These are phyloP conservation scores for Puccinellia tenuiflora DNA, from an alignment of 176 grass and related monocot species.

Conservation along the genomic window DNA sequence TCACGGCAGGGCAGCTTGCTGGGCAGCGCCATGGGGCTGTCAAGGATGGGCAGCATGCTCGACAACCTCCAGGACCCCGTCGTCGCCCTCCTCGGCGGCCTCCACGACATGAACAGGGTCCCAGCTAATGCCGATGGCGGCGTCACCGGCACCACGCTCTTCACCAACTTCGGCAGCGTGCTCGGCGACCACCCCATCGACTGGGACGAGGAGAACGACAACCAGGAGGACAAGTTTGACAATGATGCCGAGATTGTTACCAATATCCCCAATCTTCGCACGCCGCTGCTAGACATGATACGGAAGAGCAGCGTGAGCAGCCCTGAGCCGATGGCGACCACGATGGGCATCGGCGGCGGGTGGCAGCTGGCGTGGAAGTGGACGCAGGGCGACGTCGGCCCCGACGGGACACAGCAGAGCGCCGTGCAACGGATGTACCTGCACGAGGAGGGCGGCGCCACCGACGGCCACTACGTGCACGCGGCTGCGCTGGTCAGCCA, in stretches of 20 bases:
- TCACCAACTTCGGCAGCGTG: slow-evolving; percentile 74
- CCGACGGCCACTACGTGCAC: slow-evolving; percentile 25
- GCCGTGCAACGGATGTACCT: slow-evolving; percentile 69
- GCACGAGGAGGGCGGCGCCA: slow-evolving; percentile 44
- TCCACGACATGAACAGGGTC: slow-evolving; percentile 47
- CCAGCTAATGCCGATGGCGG: neutral
- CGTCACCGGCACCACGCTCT: slow-evolving; percentile 38
- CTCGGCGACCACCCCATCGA: slow-evolving; percentile 45
- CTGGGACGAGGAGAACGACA: slow-evolving; percentile 47
- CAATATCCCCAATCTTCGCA: slow-evolving; percentile 13
- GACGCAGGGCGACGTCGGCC: slow-evolving; percentile 13
- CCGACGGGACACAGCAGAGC: slow-evolving; percentile 19
- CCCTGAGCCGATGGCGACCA: neutral
- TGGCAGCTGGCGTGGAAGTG: slow-evolving; percentile 84
- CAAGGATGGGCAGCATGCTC: slow-evolving; percentile 56
- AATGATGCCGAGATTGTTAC: neutral
- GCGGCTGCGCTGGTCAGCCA: slow-evolving; percentile 71
- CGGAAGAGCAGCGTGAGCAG: neutral
- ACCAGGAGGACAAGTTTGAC: neutral
- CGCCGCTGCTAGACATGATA: slow-evolving; percentile 34
- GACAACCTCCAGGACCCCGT: slow-evolving; percentile 73
- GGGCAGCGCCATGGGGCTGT: slow-evolving; percentile 42
- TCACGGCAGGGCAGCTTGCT: slow-evolving; percentile 48
- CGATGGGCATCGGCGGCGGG: slow-evolving; percentile 70
- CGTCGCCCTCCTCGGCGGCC: slow-evolving; percentile 55